Percentiles rank a stretch among this genome's conserved stretches.
Conservation (phyloP, 2,329 filamentous ascomycete genomes). For the Endocalyx cinctus region DNA sequence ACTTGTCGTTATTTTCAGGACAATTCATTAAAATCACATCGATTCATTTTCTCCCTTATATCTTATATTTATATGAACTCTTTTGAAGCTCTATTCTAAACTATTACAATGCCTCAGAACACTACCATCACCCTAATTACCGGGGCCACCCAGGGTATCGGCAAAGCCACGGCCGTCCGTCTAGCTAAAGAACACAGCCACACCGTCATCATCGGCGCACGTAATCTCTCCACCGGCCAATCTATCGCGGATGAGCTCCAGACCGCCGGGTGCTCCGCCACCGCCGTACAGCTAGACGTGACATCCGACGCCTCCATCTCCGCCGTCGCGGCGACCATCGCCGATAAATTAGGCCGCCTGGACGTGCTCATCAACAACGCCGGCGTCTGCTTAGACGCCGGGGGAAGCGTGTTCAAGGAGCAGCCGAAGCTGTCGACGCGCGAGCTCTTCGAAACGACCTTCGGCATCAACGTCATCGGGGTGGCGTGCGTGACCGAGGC, state of each 20-base stretch:
- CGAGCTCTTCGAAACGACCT: slow-evolving; percentile 31
- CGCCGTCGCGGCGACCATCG: slow-evolving; percentile 17
- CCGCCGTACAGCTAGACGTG: slow-evolving; percentile 8
- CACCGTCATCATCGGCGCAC: slow-evolving; percentile 8
- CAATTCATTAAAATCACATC: too few relatives aligned
- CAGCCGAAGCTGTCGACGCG: slow-evolving; percentile 13
- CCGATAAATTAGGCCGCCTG: slow-evolving; percentile 20
- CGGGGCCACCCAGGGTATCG: slow-evolving; percentile 7
- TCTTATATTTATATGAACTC: too few relatives aligned
- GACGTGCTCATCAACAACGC: slow-evolving; percentile 35
- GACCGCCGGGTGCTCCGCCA: slow-evolving; percentile 1
- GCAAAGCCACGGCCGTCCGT: slow-evolving; percentile 3
- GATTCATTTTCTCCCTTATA: too few relatives aligned
- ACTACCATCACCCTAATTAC: slow-evolving; percentile 7
- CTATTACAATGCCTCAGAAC: too few relatives aligned
- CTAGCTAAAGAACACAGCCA: slow-evolving; percentile 7
- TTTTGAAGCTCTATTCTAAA: too few relatives aligned
- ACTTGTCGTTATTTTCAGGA: too few relatives aligned
- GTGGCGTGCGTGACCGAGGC: slow-evolving; percentile 23
- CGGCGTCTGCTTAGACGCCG: slow-evolving; percentile 23
- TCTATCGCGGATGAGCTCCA: not conserved
- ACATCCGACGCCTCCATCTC: slow-evolving; percentile 22
- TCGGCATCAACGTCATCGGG: slow-evolving; percentile 34
- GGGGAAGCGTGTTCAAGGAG: too few relatives aligned
- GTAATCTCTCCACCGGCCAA: slow-evolving; percentile 3